Evolutionary conservation across 768 basidiomycete species (phyloP), one percentile per base, ranked within the genome.

Genomic region (Rhizopogon rudus): DNA sequence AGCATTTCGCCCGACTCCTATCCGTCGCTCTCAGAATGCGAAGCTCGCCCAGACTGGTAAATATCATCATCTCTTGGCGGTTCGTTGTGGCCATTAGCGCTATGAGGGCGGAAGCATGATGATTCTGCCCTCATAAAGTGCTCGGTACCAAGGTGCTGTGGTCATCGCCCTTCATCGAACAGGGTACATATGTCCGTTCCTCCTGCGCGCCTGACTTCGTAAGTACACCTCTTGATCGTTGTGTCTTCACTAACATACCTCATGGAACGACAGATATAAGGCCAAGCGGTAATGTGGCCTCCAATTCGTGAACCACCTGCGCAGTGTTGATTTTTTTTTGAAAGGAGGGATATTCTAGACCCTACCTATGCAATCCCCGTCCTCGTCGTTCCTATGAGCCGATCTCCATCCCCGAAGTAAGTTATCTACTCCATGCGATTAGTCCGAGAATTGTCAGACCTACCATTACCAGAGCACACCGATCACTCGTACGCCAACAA

Each of bases 81-180:
- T 22, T 42, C 17, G 37, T 20, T 8, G 6, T 25, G 12, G 8
- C 14, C 12, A 33, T 35, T 37, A 37, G 48, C 48, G 48, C 35
- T 49, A 49, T 49, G 48, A 49, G 22, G 35, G 48, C 48, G 48
- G 48, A 35, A 49, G 48, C 48, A 5, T 49, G 35, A 37, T 37
- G 20, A 14, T 49, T 12, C 6, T 16, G 20, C 3, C 6, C 20
- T 49, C 33, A 49, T 49, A 49, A 16, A 25, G 22, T 5, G 6
- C 16, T 17, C n/a, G 14, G 3, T 40, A 40, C 40, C 6, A 40
- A 40, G 16, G 40, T 40, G 40, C n/a, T 40, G 39, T 40, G 14
- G 14, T 16, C 40, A 17, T n/a, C 8, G 7, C 40, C 40, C 40
- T 8, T 40, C 6, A 40, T 48, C 7, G 33, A 48, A 22, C 17